Evolutionary conservation across 2,329 filamentous ascomycete genomes (phyloP), one percentile per base, ranked within the genome.

Genomic region (Shiraia sp.): DNA sequence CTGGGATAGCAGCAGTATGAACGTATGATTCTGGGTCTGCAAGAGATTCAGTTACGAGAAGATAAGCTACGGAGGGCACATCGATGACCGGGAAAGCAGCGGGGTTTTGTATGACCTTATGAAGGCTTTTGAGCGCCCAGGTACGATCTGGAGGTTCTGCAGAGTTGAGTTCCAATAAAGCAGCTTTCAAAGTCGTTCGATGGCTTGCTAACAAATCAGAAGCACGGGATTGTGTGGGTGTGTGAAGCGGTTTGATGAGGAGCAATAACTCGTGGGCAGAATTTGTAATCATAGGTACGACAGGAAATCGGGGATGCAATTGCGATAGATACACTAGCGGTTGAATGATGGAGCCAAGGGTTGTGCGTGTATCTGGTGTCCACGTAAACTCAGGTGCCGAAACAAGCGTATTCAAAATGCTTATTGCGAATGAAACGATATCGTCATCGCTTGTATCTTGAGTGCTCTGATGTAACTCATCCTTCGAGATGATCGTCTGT

Each of bases 21-120:
- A 89, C 83, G 59, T 85, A 90, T 41, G 87, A 85, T 41, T 90
- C 87, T 5, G 77, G 72, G 34, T 87, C 84, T 45, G 79, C 76
- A 1, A 89, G 71, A 0, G 88, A 73, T 8, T 79, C 81, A 1
- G 82, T 81, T 38, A 89, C 72, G 0, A 90, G 72, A 1, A 88
- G 73, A 5, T 85, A 79, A 1, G 86, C 72, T 3, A 82, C 74
- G 1, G 82, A 78, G 1, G 81, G 81, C n/a, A 89, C 77, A 57
- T 90, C 85, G 12, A 90, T 63, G 8, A 85, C 72, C 0, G 82
- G 66, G 37, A 65, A 66, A 29, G 81, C 81, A 27, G 74, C 70
- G 0, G 76, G 33, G 27, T 53, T 65, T 16, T 73, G 51, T 27
- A 90, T 78, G 7, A 90, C 72, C 29, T 50, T 57, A 19, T 55